Percentiles rank a stretch among this genome's conserved stretches.
These are phyloP conservation scores for Heimioporus sp. DNA, from an alignment of 768 basidiomycete species.

Conservation along the genomic window DNA sequence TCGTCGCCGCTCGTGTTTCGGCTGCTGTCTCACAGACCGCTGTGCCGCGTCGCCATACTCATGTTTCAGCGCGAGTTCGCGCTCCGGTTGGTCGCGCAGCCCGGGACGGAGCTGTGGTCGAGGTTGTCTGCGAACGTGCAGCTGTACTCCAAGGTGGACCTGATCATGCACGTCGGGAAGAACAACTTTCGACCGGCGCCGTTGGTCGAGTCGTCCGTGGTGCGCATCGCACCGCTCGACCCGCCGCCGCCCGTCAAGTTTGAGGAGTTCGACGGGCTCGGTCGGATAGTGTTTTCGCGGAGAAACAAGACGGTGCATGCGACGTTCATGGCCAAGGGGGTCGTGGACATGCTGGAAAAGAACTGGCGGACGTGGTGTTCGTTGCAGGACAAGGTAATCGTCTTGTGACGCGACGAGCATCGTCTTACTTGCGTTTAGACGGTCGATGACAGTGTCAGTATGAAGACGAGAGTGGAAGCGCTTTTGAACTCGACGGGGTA, in stretches of 20 bases:
- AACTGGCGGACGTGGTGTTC: slow-evolving; percentile 94
- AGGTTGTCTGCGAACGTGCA: slow-evolving; percentile 95
- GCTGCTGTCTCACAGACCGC: slow-evolving; percentile 91
- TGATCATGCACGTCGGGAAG: slow-evolving; percentile 94
- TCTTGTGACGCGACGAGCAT: background rate
- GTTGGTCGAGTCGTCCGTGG: slow-evolving; percentile 89
- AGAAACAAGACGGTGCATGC: slow-evolving; percentile 89
- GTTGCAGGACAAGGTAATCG: slow-evolving; percentile 59
- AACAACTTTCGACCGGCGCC: slow-evolving; percentile 98
- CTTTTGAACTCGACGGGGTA: slow-evolving; percentile 71
- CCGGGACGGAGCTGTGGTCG: slow-evolving; percentile 87
- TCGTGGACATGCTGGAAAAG: slow-evolving; percentile 89
- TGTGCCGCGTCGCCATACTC: slow-evolving; percentile 92
- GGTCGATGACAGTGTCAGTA: slow-evolving; percentile 65
- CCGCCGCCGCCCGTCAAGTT: slow-evolving; percentile 96
- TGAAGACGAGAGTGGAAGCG: slow-evolving; percentile 68
- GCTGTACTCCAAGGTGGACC: slow-evolving; percentile 94
- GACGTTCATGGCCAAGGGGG: slow-evolving; percentile 91
- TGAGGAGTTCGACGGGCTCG: slow-evolving; percentile 96
- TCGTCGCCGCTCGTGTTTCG: slow-evolving; percentile 97
- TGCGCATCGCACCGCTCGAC: slow-evolving; percentile 87
- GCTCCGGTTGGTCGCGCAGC: slow-evolving; percentile 82
- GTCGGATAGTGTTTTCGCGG: slow-evolving; percentile 84
- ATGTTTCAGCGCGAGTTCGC: slow-evolving; percentile 99
- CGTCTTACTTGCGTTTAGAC: slow-evolving; percentile 40